Evolutionary conservation across 2,329 filamentous ascomycete genomes (phyloP), one percentile per base, ranked within the genome.

Genomic region (Dactylella cylindrospora): DNA sequence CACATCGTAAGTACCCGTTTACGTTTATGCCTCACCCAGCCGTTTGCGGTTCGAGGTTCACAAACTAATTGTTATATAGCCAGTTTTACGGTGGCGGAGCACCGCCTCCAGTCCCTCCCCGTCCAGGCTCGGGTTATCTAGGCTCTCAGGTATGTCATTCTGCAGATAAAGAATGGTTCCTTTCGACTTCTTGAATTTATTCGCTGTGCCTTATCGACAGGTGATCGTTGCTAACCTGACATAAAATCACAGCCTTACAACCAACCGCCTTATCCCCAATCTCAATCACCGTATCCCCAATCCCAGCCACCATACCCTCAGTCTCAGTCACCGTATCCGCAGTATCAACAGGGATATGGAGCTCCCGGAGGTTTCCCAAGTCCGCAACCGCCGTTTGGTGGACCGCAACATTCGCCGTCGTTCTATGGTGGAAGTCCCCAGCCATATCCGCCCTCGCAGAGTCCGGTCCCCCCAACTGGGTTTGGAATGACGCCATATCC

Each of bases 71-170:
- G 10, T 8, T 13, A 13, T 25, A 45, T 39, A 62, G 57, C 44
- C 59, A 64, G 25, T 64, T 64, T 28, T 57, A 57, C 44, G 51
- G 45, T 35, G 59, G 59, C 26, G 59, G 49, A 39, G 31, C 32
- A 9, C 59, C 59, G 41, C 59, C 57, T 33, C 59, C 43, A 22
- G 50, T 64, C 26, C 59, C 59, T 46, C 59, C 59, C n/a, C 29
- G 59, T 26, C 59, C 59, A 32, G 20, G 15, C 19, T 64, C 59
- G 28, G 59, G 59, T 10, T 55, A 57, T 29, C 41, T 57, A 35
- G 51, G 41, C 25, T 19, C 25, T 25, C 59, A 51, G 59, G 57
- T 62, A 53, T n/a, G 55, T 13, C n/a, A n/a, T n/a, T n/a, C n/a
- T n/a, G n/a, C n/a, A n/a, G n/a, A n/a, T 26, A 28, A 19, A 33